phyloP scores from a whole-genome alignment of 257 asterid species.

The Nicotiana undulata region DNA sequence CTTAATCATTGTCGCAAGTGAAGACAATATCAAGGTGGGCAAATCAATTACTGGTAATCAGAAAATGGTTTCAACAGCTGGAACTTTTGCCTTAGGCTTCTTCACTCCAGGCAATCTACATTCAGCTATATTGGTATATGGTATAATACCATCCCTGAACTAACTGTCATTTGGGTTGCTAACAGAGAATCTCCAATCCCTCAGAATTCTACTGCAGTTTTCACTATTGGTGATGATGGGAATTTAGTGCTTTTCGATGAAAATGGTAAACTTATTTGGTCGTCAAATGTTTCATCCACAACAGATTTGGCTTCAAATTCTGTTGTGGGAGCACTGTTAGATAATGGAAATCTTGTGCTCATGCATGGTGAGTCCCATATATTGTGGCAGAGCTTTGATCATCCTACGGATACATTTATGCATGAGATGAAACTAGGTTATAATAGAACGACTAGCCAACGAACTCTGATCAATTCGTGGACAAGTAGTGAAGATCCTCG shows the following conservation, averaged over 20 bases:
- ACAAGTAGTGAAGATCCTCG: conserved; percentile 1
- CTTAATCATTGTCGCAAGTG: background rate
- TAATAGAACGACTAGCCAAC: background rate
- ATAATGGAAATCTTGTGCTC: background rate
- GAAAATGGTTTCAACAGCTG: conserved; percentile 8
- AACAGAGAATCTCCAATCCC: conserved; percentile 6
- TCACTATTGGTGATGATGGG: background rate
- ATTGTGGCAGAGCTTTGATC: conserved; percentile 8
- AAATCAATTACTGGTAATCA: conserved; percentile 5
- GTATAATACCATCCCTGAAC: background rate
- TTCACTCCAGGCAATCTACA: conserved; percentile 9
- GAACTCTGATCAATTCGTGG: background rate
- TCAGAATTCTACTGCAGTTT: background rate
- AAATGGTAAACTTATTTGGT: background rate
- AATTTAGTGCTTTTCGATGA: conserved; percentile 6
- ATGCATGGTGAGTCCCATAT: background rate
- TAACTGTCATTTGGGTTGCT: conserved; percentile 9
- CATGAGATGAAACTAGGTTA: background rate
- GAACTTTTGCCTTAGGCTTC: conserved; percentile 10
- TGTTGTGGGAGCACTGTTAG: background rate
- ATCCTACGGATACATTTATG: background rate
- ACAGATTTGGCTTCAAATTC: background rate
- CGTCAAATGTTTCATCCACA: conserved; percentile 2
- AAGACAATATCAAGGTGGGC: background rate
- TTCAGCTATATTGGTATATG: conserved; percentile 3